phyloP scores from a whole-genome alignment of 140 eudicot genomes.

The Cichorium intybus region DNA sequence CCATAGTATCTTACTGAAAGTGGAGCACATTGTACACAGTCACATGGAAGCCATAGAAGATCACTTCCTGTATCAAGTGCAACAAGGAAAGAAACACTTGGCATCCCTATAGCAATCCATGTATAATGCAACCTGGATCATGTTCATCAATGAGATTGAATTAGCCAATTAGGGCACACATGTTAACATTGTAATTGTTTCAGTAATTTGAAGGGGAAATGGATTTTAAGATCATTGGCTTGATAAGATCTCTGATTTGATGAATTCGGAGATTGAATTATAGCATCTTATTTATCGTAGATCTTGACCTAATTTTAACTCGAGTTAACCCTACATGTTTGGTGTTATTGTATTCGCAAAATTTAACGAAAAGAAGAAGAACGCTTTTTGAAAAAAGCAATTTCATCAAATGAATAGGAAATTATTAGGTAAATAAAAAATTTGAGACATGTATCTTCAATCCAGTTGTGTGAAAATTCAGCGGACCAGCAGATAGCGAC shows the following conservation, averaged over 20 bases:
- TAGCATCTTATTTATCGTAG: not conserved
- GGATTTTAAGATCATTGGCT: conserved; percentile 3
- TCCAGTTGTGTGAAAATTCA: not conserved
- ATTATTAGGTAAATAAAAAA: not conserved
- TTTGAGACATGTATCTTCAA: not conserved
- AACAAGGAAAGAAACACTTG: conserved; percentile 82
- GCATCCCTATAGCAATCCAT: conserved; percentile 93
- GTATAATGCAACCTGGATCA: conserved; percentile 78
- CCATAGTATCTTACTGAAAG: conserved; percentile 62
- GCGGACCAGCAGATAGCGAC: conserved; percentile 2
- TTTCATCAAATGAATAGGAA: conserved; percentile 13
- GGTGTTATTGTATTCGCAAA: not conserved
- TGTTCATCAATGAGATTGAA: too few species aligned
- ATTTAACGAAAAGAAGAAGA: not conserved
- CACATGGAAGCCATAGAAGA: conserved; percentile 92
- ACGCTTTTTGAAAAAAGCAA: conserved; percentile 4
- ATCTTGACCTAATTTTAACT: conserved; percentile 5
- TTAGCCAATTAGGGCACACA: too few species aligned
- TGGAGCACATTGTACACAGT: conserved; percentile 87
- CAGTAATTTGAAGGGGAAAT: not conserved
- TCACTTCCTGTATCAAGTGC: conserved; percentile 95
- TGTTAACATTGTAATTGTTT: not conserved
- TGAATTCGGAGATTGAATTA: not conserved
- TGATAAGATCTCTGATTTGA: not conserved
- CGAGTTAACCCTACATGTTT: conserved; percentile 16